Evolutionary conservation across 2,329 filamentous ascomycete species (phyloP).

Genomic region (Arthrobotrys megalospora): DNA sequence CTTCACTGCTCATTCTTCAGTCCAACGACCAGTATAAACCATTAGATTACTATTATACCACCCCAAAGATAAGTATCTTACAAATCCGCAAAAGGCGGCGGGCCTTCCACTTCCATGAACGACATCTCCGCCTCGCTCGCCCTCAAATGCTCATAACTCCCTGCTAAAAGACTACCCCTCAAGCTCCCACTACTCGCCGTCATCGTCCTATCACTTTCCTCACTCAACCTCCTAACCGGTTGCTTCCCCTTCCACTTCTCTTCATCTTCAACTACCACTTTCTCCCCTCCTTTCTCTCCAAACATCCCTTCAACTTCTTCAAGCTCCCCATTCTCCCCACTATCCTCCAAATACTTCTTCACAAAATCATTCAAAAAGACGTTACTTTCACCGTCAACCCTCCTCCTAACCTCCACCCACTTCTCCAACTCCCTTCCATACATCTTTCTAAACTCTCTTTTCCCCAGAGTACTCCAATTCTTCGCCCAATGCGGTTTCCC

Average conservation of each 20-base stretch:
- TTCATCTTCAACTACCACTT: not conserved
- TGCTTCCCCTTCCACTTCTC: constrained; percentile 50
- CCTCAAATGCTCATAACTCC: constrained; percentile 59
- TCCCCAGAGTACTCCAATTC: constrained; percentile 79
- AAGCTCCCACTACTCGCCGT: constrained; percentile 48
- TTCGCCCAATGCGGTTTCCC: constrained; percentile 93
- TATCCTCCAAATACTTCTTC: constrained; percentile 74
- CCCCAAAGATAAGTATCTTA: constrained; percentile 23
- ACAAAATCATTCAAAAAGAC: constrained; percentile 96
- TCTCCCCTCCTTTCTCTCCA: constrained; percentile 28
- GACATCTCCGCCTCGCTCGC: constrained; percentile 60
- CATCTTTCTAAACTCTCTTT: constrained; percentile 75
- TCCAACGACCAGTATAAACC: not conserved
- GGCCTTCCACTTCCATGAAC: constrained; percentile 56
- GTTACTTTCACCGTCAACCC: constrained; percentile 79
- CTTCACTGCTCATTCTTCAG: no score
- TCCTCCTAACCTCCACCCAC: constrained; percentile 79
- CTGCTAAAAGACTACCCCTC: constrained; percentile 36
- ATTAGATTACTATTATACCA: constrained; percentile 11
- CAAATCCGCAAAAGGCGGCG: constrained; percentile 55
- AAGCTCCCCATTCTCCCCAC: constrained; percentile 35
- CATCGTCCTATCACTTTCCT: constrained; percentile 57
- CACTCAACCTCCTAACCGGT: constrained; percentile 41
- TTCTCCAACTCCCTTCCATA: constrained; percentile 78
- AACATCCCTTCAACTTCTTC: constrained; percentile 53